Percentiles rank a stretch among this genome's conserved stretches.
Conservation (phyloP, 495 filamentous ascomycete species). For the Schizothecium vesticola region DNA sequence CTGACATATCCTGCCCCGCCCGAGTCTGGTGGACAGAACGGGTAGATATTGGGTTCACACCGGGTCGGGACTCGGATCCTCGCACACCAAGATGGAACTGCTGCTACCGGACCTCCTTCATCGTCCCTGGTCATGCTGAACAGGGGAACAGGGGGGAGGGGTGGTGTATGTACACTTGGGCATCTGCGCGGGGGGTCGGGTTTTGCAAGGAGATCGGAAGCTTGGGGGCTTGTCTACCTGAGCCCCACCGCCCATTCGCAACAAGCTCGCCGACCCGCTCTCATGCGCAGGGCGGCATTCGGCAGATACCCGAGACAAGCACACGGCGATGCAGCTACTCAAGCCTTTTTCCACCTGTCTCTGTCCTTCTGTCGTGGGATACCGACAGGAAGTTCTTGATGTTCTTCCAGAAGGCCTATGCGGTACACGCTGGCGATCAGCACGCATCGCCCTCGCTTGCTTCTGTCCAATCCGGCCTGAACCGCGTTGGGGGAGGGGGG, state of each 20-base stretch:
- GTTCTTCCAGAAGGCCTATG: background rate
- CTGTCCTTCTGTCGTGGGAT: background rate
- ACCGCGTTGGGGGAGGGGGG: background rate
- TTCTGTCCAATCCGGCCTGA: background rate
- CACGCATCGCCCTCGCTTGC: background rate
- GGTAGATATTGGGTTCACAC: background rate
- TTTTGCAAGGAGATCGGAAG: background rate
- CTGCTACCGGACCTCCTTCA: background rate
- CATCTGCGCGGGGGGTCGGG: background rate
- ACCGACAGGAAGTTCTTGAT: background rate
- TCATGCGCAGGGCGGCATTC: background rate
- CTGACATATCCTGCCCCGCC: background rate
- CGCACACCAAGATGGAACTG: background rate
- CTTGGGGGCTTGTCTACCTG: background rate
- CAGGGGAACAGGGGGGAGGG: no score
- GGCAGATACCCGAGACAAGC: conserved; percentile 5
- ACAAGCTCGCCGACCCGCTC: background rate
- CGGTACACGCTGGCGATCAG: background rate
- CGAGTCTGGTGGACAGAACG: background rate
- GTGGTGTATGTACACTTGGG: background rate
- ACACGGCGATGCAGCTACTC: background rate
- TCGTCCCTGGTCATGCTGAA: background rate
- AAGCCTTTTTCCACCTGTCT: background rate
- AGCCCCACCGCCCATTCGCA: background rate
- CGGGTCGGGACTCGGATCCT: background rate